Percentiles rank a stretch among this genome's conserved stretches.
phyloP scores from a whole-genome alignment of 306 rosid genomes.

The Psophocarpus tetragonolobus region DNA sequence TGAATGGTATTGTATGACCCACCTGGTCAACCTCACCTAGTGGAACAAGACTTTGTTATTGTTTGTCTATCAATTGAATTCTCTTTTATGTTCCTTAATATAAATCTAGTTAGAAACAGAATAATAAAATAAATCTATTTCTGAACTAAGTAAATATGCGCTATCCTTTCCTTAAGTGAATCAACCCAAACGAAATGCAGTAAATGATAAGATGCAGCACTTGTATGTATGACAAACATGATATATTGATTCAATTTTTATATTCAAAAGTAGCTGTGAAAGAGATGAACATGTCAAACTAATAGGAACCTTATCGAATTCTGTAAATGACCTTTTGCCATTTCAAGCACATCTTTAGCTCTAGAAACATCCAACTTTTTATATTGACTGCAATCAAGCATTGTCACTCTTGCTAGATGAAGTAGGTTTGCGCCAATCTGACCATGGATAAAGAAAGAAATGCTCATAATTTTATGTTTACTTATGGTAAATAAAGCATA shows the following conservation, averaged over 20 bases:
- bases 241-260: background rate
- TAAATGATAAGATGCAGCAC: background rate
- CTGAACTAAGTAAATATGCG: background rate
- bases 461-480: slow-evolving; percentile 1
- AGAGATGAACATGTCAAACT: slow-evolving; percentile 9
- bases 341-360: slow-evolving; percentile 60
- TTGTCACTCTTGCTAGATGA: slow-evolving; percentile 66
- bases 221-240: background rate
- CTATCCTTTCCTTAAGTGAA: slow-evolving; percentile 12
- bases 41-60: no score
- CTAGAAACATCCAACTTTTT: slow-evolving; percentile 45
- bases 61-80: background rate
- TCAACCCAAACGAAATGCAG: slow-evolving; percentile 7
- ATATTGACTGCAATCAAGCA: slow-evolving; percentile 51
- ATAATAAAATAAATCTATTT: background rate
- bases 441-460: slow-evolving; percentile 28
- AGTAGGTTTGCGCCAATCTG: slow-evolving; percentile 86
- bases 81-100: background rate
- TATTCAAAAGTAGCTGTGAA: slow-evolving; percentile 19
- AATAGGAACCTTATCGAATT: slow-evolving; percentile 65
- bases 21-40: no score
- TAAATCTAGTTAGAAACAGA: background rate
- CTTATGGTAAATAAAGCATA: background rate
- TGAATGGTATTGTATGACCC: no score
- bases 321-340: slow-evolving; percentile 53